Conservation (phyloP, 257 asterid genomes). For the Anisodus acutangulus region DNA sequence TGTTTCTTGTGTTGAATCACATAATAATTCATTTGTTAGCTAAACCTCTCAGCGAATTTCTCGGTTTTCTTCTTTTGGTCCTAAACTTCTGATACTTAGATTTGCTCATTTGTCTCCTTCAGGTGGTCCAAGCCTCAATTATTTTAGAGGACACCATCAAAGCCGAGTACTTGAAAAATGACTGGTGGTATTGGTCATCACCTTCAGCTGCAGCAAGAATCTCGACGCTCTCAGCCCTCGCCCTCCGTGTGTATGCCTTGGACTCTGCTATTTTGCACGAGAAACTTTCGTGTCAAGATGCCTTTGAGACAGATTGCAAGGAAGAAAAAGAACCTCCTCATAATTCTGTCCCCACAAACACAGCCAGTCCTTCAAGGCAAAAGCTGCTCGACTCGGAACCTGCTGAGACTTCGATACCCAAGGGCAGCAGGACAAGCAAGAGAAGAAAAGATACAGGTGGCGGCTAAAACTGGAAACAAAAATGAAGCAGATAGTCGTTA, state of each 20-base stretch:
- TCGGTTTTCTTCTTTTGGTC: conserved; percentile 9
- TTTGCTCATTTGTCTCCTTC: conserved; percentile 37
- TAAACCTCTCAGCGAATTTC: neutral
- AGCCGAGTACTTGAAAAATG: conserved; percentile 61
- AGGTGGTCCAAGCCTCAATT: conserved; percentile 86
- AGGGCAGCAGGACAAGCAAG: conserved; percentile 68
- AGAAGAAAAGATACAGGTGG: conserved; percentile 55
- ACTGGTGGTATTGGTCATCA: conserved; percentile 98
- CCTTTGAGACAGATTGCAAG: conserved; percentile 41
- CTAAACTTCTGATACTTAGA: conserved; percentile 15
- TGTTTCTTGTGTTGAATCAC: neutral
- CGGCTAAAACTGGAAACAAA: conserved; percentile 35
- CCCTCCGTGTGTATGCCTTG: conserved; percentile 76
- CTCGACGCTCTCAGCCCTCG: conserved; percentile 74
- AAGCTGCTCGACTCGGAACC: conserved; percentile 57
- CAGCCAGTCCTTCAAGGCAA: conserved; percentile 56
- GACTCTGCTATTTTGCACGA: conserved; percentile 83
- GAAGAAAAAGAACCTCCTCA: conserved; percentile 51
- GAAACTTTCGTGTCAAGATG: conserved; percentile 48
- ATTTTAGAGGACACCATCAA: conserved; percentile 78
- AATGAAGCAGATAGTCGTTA: neutral
- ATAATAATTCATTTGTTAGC: neutral
- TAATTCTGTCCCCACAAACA: conserved; percentile 41
- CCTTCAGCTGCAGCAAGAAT: conserved; percentile 85
- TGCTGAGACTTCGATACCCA: conserved; percentile 69